Conservation (phyloP, 345 rosid genomes). For the Corymbia maculata region DNA sequence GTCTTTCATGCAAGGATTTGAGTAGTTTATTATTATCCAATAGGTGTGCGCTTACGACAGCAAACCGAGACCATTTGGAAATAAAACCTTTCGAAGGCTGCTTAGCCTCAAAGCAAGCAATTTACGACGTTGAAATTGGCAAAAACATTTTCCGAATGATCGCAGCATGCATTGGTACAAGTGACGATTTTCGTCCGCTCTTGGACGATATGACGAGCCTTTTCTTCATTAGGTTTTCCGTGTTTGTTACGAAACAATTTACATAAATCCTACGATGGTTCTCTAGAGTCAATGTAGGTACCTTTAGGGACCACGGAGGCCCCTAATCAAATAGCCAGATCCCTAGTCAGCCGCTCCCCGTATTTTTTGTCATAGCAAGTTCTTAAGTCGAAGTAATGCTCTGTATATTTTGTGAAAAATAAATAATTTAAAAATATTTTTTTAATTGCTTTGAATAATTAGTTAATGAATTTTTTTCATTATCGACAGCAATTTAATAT, state of each 20-base stretch:
- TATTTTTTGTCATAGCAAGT: not conserved
- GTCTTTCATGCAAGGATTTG: not conserved
- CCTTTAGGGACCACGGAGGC: not conserved
- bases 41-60: not conserved
- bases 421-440: not conserved
- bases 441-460: no score
- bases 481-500: accelerated
- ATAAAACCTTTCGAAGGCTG: not conserved
- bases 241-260: not conserved
- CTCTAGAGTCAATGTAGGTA: not conserved
- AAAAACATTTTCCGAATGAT: not conserved
- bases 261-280: not conserved
- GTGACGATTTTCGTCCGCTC: not conserved
- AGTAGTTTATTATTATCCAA: not conserved
- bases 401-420: accelerated
- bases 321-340: not conserved
- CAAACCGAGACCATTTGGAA: not conserved
- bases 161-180: not conserved
- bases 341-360: not conserved
- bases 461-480: accelerated
- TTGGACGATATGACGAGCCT: not conserved
- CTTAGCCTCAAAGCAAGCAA: not conserved
- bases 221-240: not conserved
- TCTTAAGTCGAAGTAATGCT: not conserved
- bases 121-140: not conserved